Conservation (phyloP, 2,329 filamentous ascomycete species). For the Colletotrichum lentis region DNA sequence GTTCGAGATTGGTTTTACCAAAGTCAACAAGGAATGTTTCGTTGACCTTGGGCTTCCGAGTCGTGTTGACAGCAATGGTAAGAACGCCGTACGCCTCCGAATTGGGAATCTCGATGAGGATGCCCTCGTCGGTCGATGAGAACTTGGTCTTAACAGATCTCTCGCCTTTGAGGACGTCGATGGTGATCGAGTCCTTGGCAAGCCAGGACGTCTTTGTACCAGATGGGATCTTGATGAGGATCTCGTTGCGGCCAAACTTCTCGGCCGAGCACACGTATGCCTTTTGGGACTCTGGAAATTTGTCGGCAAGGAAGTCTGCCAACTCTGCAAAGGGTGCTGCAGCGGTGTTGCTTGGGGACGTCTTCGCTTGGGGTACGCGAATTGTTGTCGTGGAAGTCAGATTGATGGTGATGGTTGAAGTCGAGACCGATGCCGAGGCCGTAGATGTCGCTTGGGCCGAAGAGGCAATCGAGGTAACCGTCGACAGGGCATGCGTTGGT, state of each 20-base stretch:
- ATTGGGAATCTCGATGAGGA: slow-evolving; percentile 60
- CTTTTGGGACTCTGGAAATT: slow-evolving; percentile 44
- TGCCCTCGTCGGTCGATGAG: slow-evolving; percentile 58
- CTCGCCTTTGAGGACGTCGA: slow-evolving; percentile 62
- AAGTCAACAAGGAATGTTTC: slow-evolving; percentile 70
- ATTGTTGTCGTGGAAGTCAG: slow-evolving; percentile 50
- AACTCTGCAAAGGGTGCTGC: slow-evolving; percentile 52
- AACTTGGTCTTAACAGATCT: slow-evolving; percentile 58
- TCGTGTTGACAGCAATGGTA: slow-evolving; percentile 66
- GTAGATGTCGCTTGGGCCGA: not conserved
- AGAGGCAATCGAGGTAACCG: slow-evolving; percentile 10
- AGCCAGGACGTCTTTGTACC: slow-evolving; percentile 63
- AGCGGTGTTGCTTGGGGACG: slow-evolving; percentile 43
- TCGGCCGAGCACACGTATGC: slow-evolving; percentile 56
- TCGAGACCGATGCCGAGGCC: slow-evolving; percentile 27
- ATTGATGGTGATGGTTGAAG: slow-evolving; percentile 49
- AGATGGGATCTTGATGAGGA: slow-evolving; percentile 63
- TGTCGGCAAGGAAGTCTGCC: slow-evolving; percentile 53
- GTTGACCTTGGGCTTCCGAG: slow-evolving; percentile 66
- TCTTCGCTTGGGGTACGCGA: slow-evolving; percentile 42
- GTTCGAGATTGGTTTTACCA: slow-evolving; percentile 57
- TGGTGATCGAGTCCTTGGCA: slow-evolving; percentile 63
- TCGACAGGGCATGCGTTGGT: not conserved
- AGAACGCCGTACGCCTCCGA: slow-evolving; percentile 66
- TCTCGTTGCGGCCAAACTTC: slow-evolving; percentile 57